Base-by-base conservation (phyloP, 2,329 filamentous ascomycete species). In the Venturia carpophila region DNA sequence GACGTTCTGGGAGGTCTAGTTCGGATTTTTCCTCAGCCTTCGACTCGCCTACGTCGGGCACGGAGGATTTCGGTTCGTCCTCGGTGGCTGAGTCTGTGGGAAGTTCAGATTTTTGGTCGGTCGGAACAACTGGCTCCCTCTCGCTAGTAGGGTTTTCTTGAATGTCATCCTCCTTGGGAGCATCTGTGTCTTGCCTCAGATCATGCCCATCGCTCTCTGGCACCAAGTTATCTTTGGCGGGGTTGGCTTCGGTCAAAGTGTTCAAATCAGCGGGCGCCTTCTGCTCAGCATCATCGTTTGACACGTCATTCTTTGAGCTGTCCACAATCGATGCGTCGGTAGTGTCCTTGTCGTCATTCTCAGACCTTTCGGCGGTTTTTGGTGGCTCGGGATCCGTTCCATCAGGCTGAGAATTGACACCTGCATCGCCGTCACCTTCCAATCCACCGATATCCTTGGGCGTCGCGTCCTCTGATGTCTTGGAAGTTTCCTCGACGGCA, bases 371-470 rank as follows among this genome's bases (percentile, higher is more conserved):
- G 15, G 30, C 52, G 3, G 19, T n/a, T 15, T 58, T 37, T n/a
- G 52, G 27, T 58, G 52, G 5, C 52, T 58, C 27, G 19, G 17
- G 9, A n/a, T 58, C 52, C 15, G 27, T 58, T 10, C 52, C 52
- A 37, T 58, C 52, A 21, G 30, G 52, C 19, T 39, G 30, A 58
- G 52, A 58, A 24, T 37, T n/a, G 17, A 15, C 52, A n/a, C 52
- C 37, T 11, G 27, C 30, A 58, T 58, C 52, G 15, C 52, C 30
- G 19, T 58, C 52, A 37, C 52, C 52, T 58, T 58, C 52, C 52
- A 37, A 21, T 37, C n/a, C 52, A 1, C 30, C 52, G 1, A 37
- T 37, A 2, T 39, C 52, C 11, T 58, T 58, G 11, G 52, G 30
- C 30, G 10, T 37, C 27, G 13, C 52, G 5, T 56, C 52, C 2